phyloP scores from a whole-genome alignment of 179 eudicot species.

The Drosera spatulata region DNA sequence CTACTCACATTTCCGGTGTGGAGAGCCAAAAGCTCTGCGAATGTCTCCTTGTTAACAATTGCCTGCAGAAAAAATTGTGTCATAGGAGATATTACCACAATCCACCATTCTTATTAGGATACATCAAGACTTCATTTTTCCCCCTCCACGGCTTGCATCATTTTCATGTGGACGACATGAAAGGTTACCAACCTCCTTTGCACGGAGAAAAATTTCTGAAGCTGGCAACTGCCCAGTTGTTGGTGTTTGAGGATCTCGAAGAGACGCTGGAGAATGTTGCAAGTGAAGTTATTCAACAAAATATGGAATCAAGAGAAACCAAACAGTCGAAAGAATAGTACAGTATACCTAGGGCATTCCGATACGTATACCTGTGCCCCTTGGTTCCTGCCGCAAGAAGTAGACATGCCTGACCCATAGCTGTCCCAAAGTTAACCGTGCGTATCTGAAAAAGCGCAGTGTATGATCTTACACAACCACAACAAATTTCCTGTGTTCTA shows the following conservation, averaged over 20 bases:
- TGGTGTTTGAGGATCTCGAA: conserved; percentile 70
- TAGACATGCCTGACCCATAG: conserved; percentile 85
- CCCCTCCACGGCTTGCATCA: too few relatives aligned
- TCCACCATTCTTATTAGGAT: too few relatives aligned
- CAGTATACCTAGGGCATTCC: conserved; percentile 63
- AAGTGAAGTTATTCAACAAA: conserved; percentile 7
- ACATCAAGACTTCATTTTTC: too few relatives aligned
- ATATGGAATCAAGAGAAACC: not conserved
- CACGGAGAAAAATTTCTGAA: conserved; percentile 64
- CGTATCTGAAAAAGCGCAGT: conserved; percentile 41
- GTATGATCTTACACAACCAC: conserved; percentile 5
- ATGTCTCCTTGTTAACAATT: conserved; percentile 46
- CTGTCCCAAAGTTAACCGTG: conserved; percentile 73
- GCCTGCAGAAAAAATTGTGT: conserved; percentile 28
- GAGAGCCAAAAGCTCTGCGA: conserved; percentile 56
- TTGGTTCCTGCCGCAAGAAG: conserved; percentile 86
- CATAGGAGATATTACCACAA: too few relatives aligned
- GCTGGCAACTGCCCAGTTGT: conserved; percentile 75
- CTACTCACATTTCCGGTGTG: conserved; percentile 87
- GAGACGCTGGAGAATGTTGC: conserved; percentile 42
- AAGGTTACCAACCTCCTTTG: conserved; percentile 54
- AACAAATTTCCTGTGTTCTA: not conserved
- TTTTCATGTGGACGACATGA: not conserved
- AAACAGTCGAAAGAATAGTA: not conserved
- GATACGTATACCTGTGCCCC: conserved; percentile 83